Conservation (phyloP, 768 basidiomycete species). For the Phaeolepiota aurea region DNA sequence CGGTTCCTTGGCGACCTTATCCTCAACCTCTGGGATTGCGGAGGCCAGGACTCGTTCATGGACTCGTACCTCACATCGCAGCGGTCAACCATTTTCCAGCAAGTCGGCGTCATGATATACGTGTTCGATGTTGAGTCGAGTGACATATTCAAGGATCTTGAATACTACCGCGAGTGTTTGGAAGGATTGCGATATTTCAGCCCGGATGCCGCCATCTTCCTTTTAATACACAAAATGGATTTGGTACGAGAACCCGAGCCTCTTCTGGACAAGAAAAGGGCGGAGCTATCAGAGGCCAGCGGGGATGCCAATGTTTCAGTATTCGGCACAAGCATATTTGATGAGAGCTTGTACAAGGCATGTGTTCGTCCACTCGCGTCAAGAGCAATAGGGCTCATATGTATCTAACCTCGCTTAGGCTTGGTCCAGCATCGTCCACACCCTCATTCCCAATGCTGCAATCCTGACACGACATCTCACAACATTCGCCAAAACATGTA, state of each 20-base stretch:
- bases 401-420: constrained; percentile 50
- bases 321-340: constrained; percentile 94
- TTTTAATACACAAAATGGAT: constrained; percentile 98
- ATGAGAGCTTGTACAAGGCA: constrained; percentile 94
- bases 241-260: constrained; percentile 58
- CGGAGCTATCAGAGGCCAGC: constrained; percentile 65
- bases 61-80: constrained; percentile 92
- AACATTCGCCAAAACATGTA: constrained; percentile 80
- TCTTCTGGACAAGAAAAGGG: constrained; percentile 63
- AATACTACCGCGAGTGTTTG: constrained; percentile 90
- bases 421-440: constrained; percentile 97
- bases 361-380: constrained; percentile 9
- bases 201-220: constrained; percentile 78
- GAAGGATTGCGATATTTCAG: constrained; percentile 72
- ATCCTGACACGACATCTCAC: constrained; percentile 82
- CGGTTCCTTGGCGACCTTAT: constrained; percentile 94
- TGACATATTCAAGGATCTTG: constrained; percentile 78
- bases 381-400: neutral
- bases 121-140: constrained; percentile 93
- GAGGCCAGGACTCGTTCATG: constrained; percentile 97
- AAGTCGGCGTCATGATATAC: constrained; percentile 96
- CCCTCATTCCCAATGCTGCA: constrained; percentile 90
- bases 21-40: constrained; percentile 97
- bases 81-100: constrained; percentile 90
- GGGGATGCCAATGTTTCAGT: constrained; percentile 56